A percentile compares a stretch with the other conserved stretches of the same genome.
These are phyloP conservation scores for Turritis glabra DNA, from an alignment of 345 rosid genomes.

Conservation along the genomic window DNA sequence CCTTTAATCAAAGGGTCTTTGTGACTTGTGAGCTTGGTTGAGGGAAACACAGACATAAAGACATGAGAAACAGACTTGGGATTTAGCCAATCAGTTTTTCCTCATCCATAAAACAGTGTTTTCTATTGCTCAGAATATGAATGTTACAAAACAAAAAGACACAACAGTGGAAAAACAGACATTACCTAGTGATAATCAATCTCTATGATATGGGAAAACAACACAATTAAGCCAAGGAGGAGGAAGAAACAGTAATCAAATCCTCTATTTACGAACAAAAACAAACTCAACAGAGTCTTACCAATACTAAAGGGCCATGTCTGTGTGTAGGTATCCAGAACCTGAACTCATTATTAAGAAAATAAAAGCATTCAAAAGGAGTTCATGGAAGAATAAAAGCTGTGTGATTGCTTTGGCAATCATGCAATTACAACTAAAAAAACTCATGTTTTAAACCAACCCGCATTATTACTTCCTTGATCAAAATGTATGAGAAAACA, in stretches of 20 bases:
- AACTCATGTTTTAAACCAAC: too few species aligned
- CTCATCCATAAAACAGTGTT: background rate
- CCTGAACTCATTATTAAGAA: too few species aligned
- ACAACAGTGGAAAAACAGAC: background rate
- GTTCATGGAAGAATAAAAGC: too few species aligned
- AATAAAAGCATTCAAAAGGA: too few species aligned
- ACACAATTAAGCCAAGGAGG: background rate
- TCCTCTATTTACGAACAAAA: background rate
- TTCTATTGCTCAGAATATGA: background rate
- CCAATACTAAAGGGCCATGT: too few species aligned
- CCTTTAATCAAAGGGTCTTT: background rate
- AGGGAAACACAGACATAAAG: background rate
- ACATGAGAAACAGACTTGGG: background rate
- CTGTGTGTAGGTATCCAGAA: too few species aligned
- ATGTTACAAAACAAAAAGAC: background rate
- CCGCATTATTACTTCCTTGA: too few species aligned
- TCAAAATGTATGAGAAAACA: too few species aligned
- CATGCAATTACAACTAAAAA: too few species aligned
- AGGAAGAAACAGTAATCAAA: background rate
- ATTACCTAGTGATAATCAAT: background rate
- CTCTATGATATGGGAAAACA: background rate
- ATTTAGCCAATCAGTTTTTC: background rate
- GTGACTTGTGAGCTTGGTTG: background rate
- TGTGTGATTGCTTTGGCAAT: too few species aligned
- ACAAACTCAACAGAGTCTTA: background rate